These are phyloP conservation scores for Beta macrorhiza DNA, from an alignment of 179 eudicot genomes.

Conservation along the genomic window DNA sequence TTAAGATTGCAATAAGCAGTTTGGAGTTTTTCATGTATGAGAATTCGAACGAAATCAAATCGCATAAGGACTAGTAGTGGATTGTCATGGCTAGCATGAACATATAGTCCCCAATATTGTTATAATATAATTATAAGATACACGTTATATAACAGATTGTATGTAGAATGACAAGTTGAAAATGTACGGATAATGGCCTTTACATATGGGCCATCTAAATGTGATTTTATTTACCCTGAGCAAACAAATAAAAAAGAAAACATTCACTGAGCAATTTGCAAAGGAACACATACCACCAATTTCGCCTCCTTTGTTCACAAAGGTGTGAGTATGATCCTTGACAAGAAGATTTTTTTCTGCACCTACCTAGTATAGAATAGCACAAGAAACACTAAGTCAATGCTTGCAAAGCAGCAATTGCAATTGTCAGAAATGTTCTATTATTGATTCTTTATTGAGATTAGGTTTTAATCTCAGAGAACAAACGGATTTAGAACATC, in stretches of 20 bases:
- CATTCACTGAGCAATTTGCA: not conserved
- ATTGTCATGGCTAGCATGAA: not conserved
- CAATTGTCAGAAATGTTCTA: not conserved
- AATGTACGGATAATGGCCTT: not conserved
- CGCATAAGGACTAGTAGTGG: not conserved
- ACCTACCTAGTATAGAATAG: slow-evolving; percentile 61
- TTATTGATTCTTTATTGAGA: not conserved
- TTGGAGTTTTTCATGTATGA: not conserved
- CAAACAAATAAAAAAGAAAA: not conserved
- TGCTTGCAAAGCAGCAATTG: not conserved
- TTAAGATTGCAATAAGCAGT: not conserved
- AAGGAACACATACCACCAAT: slow-evolving; percentile 69
- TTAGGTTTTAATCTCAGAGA: not conserved
- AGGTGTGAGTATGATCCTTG: slow-evolving; percentile 98
- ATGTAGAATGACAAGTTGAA: not conserved
- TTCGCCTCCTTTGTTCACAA: slow-evolving; percentile 85
- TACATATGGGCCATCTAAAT: not conserved
- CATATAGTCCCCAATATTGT: not conserved
- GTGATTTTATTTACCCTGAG: not conserved
- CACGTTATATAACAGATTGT: not conserved
- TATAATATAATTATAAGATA: not conserved
- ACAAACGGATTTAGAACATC: not conserved
- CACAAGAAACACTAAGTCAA: slow-evolving; percentile 18
- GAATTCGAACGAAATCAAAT: not conserved
- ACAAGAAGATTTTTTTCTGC: slow-evolving; percentile 92